A percentile compares a stretch with the other conserved stretches of the same genome.
phyloP scores from a whole-genome alignment of 176 grass and related monocot species.

The Miscanthus lutarioriparius region DNA sequence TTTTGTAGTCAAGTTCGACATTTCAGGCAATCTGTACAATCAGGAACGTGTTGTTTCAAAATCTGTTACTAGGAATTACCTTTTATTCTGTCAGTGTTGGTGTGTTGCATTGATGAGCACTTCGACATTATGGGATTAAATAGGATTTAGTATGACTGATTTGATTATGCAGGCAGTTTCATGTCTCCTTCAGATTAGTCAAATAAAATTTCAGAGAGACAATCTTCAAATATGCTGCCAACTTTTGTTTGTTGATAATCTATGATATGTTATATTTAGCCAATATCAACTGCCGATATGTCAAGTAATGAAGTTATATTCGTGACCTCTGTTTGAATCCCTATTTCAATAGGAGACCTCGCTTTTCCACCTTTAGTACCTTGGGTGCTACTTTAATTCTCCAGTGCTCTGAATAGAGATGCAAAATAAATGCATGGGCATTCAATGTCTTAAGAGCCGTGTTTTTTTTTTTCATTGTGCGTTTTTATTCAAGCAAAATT shows the following conservation, averaged over 20 bases:
- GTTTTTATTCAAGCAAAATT: constrained; percentile 4
- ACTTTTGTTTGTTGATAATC: background rate
- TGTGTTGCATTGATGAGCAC: background rate
- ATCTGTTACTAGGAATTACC: background rate
- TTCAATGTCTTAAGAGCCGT: background rate
- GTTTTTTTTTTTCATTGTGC: constrained; percentile 7
- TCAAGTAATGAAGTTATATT: background rate
- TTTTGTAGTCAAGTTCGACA: background rate
- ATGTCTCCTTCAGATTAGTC: constrained; percentile 13
- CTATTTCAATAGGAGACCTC: background rate
- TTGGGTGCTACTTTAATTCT: constrained; percentile 11
- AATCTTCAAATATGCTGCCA: background rate
- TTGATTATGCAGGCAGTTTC: background rate
- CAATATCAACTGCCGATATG: background rate
- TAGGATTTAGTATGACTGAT: background rate
- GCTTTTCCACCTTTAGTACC: background rate
- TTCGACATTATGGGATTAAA: background rate
- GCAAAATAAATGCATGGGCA: background rate
- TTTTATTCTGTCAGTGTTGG: background rate
- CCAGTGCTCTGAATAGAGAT: background rate
- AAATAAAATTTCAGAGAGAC: background rate
- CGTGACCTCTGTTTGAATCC: background rate
- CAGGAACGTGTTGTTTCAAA: background rate
- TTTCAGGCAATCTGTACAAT: constrained; percentile 1
- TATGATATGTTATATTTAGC: constrained; percentile 11